Base-by-base conservation (phyloP, 2,329 filamentous ascomycete genomes). In the Sphaerulina musiva region DNA sequence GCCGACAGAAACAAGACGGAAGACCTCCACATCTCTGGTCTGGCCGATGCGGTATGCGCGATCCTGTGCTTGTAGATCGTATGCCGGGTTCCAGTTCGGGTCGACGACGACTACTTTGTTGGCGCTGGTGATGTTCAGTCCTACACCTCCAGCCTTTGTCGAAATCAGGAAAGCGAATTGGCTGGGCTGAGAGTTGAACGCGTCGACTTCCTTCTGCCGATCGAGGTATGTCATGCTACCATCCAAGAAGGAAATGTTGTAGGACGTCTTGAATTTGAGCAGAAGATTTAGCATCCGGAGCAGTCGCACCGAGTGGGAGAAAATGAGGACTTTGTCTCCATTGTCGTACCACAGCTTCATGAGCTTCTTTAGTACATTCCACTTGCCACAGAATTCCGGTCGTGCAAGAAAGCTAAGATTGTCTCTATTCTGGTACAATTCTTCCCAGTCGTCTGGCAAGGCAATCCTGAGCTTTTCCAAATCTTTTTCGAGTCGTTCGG, bases 81-180 rank as follows among this genome's bases (percentile, higher is more conserved):
- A 92, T 1, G 89, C 82, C 0, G 93, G 93, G 62, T 98, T 98
- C 93, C 93, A 98, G 65, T 97, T 93, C 0, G 93, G 93, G 68
- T 97, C 93, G 46, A 97, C 84, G 36, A 98, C 89, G 40, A 98
- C 92, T 0, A 98, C 93, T 72, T 97, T 97, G 73, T 98, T 98
- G 1, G 93, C 93, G 1, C 89, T 93, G 0, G 92, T 95, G 67
- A 98, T 97, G 68, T 98, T 98, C 29, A 98, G 77, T 0, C 93
- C 93, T 0, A 96, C 87, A 4, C 93, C 93, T 23, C 93, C 93
- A 2, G 93, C 91, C 66, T 87, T 89, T 6, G 93, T 96, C 20
- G 88, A 95, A 64, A 98, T 96, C 17, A 98, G 77, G 64, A 98
- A 98, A 4, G 96, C 90, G 65, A 98, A 98, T 65, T 93, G 89